Evolutionary conservation across 768 basidiomycete species (phyloP).

Genomic region (Suillus ampliporus): DNA sequence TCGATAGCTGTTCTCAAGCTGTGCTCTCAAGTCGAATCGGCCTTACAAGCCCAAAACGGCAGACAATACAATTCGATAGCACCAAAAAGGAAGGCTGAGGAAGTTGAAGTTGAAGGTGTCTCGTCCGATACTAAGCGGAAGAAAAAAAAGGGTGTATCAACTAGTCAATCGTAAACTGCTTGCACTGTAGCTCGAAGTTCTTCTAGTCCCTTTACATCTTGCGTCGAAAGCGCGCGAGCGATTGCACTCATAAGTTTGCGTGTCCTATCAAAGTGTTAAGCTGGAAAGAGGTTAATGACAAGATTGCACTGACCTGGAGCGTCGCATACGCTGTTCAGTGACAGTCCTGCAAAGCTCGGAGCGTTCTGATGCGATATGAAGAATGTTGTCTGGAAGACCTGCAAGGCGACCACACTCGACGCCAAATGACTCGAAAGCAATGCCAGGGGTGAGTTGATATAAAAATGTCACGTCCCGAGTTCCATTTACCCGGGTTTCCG

Average conservation of each 20-base stretch:
- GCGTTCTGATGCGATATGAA: conserved; percentile 61
- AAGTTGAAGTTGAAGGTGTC: conserved; percentile 29
- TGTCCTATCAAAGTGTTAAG: not conserved
- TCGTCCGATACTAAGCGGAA: conserved; percentile 50
- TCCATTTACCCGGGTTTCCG: conserved; percentile 72
- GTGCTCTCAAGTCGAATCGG: conserved; percentile 64
- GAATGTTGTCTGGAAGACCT: conserved; percentile 73
- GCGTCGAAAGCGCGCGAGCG: conserved; percentile 7
- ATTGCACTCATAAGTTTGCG: not conserved
- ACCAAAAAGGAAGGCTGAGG: conserved; percentile 48
- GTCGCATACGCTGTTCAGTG: conserved; percentile 54
- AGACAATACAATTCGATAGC: conserved; percentile 36
- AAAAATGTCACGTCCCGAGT: conserved; percentile 85
- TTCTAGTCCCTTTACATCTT: conserved; percentile 24
- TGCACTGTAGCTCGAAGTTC: conserved; percentile 25
- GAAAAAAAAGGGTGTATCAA: conserved; percentile 46
- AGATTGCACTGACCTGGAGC: conserved; percentile 50
- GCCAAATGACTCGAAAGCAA: conserved; percentile 87
- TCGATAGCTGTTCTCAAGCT: conserved; percentile 65
- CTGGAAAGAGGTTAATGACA: not conserved
- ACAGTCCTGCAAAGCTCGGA: conserved; percentile 60
- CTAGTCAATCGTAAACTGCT: conserved; percentile 2
- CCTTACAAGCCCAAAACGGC: conserved; percentile 6
- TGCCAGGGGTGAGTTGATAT: conserved; percentile 73
- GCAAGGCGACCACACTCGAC: conserved; percentile 93